Conservation (phyloP, 495 filamentous ascomycete genomes). For the Neurospora hispaniola region DNA sequence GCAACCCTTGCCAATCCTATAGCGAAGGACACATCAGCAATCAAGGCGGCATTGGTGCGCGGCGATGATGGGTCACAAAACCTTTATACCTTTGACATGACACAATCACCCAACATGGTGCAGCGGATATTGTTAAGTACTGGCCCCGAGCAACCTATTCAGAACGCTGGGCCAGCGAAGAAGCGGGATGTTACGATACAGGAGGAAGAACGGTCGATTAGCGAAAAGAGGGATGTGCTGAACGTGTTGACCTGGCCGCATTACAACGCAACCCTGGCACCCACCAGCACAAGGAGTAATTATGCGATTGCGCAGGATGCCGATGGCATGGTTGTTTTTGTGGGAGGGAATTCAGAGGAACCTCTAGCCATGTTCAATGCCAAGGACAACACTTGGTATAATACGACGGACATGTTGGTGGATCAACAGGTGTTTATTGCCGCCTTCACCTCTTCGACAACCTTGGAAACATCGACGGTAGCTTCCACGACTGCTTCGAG, state of each 20-base stretch:
- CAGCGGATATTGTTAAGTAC: conserved; percentile 48
- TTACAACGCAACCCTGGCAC: conserved; percentile 68
- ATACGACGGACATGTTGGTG: conserved; percentile 57
- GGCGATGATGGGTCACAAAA: conserved; percentile 72
- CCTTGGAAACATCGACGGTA: conserved; percentile 29
- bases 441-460: conserved; percentile 26
- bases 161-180: conserved; percentile 23
- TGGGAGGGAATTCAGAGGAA: conserved; percentile 57
- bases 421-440: conserved; percentile 26
- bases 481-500: conserved; percentile 19
- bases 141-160: conserved; percentile 35
- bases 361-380: conserved; percentile 73
- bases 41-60: conserved; percentile 53
- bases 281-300: conserved; percentile 40
- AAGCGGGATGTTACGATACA: conserved; percentile 5
- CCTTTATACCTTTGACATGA: conserved; percentile 74
- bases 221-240: conserved; percentile 20
- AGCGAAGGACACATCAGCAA: conserved; percentile 35
- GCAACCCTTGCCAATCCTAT: conserved; percentile 49
- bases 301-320: conserved; percentile 37
- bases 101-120: conserved; percentile 64
- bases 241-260: conserved; percentile 56
- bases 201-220: conserved; percentile 24
- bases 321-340: conserved; percentile 61
- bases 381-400: conserved; percentile 67